Evolutionary conservation across 768 basidiomycete species (phyloP).

Genomic region (Termitomyces sp.): DNA sequence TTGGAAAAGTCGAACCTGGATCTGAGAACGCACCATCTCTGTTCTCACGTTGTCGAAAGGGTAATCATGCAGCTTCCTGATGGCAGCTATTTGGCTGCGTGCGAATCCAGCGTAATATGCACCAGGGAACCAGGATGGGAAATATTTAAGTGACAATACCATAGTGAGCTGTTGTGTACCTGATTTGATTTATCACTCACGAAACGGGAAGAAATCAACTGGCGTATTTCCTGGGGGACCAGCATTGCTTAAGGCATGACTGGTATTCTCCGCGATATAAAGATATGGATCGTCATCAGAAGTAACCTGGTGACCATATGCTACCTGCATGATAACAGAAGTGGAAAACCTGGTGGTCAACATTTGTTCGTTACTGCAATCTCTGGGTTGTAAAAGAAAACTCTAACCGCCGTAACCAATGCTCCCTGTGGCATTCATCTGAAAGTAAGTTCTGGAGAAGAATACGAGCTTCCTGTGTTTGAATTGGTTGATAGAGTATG

Average conservation of each 20-base stretch:
- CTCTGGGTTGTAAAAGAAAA: neutral
- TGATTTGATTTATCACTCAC: slow-evolving; percentile 17
- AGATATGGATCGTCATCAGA: slow-evolving; percentile 37
- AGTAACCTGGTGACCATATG: slow-evolving; percentile 32
- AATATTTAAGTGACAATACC: slow-evolving; percentile 23
- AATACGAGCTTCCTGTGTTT: slow-evolving; percentile 24
- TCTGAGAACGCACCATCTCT: slow-evolving; percentile 28
- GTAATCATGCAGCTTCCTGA: slow-evolving; percentile 25
- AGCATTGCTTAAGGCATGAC: slow-evolving; percentile 22
- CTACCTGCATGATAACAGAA: slow-evolving; percentile 24
- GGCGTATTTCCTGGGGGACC: slow-evolving; percentile 20
- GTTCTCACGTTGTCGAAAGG: slow-evolving; percentile 31
- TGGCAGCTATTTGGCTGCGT: slow-evolving; percentile 2
- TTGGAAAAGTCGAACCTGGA: neutral
- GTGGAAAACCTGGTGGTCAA: slow-evolving; percentile 6
- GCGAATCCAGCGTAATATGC: slow-evolving; percentile 22
- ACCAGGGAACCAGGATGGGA: slow-evolving; percentile 36
- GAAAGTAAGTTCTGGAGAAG: slow-evolving; percentile 29
- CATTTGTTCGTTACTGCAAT: neutral
- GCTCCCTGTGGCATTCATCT: slow-evolving; percentile 21
- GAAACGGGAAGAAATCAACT: slow-evolving; percentile 22
- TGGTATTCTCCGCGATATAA: slow-evolving; percentile 29
- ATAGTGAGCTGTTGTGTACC: neutral
- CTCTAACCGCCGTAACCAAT: slow-evolving; percentile 20
- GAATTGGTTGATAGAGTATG: slow-evolving; percentile 17